A percentile compares a stretch with the other conserved stretches of the same genome.
Conservation (phyloP, 106 monocot species). For the Phalaenopsis equestris region DNA sequence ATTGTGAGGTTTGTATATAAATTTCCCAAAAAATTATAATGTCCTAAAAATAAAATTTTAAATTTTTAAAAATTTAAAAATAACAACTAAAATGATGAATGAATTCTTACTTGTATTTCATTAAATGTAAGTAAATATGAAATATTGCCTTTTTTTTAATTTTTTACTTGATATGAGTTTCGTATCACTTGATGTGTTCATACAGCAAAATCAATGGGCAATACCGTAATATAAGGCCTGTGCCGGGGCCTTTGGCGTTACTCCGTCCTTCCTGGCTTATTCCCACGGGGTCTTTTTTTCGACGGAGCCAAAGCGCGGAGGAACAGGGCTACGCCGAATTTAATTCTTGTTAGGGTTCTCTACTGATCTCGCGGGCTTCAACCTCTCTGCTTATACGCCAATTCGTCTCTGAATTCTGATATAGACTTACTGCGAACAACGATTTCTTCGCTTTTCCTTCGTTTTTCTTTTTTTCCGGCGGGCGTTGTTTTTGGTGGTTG, state of each 20-base stretch:
- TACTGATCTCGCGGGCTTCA: neutral
- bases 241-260: neutral
- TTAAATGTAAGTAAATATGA: too few species aligned
- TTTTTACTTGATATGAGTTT: too few species aligned
- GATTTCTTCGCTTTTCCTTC: neutral
- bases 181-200: too few species aligned
- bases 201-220: neutral
- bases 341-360: slow-evolving; percentile 18
- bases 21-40: too few species aligned
- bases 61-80: too few species aligned
- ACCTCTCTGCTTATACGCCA: neutral
- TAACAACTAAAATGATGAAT: too few species aligned
- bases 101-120: too few species aligned
- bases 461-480: neutral
- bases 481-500: neutral
- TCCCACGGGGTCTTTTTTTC: neutral
- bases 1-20: too few species aligned
- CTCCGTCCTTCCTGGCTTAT: neutral
- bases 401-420: neutral
- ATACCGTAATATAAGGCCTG: neutral
- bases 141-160: too few species aligned
- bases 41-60: too few species aligned
- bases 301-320: neutral
- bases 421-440: neutral
- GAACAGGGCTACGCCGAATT: slow-evolving; percentile 4